These are phyloP conservation scores for Leishmania martiniquensis DNA, from an alignment of 208 protist species.

Conservation along the genomic window DNA sequence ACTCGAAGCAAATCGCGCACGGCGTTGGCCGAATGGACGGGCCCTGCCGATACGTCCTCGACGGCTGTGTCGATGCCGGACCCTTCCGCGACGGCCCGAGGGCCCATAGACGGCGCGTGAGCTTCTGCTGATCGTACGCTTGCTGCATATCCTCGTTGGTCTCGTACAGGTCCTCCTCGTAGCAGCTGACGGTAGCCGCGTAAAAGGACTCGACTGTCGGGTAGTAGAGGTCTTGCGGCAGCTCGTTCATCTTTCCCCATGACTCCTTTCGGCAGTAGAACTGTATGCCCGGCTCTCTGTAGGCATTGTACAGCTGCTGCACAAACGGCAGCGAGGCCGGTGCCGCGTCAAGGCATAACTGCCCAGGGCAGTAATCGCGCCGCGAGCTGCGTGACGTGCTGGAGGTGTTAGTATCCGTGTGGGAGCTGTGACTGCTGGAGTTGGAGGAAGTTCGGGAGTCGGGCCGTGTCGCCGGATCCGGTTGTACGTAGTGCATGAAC, in stretches of 20 bases:
- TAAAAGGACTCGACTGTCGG: conserved; percentile 46
- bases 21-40: conserved; percentile 33
- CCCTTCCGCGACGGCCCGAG: neutral
- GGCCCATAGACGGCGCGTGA: neutral
- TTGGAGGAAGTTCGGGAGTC: neutral
- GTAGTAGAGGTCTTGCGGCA: conserved; percentile 28
- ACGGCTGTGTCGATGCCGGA: neutral
- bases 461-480: neutral
- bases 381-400: neutral
- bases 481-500: conserved; percentile 11
- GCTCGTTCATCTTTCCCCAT: conserved; percentile 20
- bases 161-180: conserved; percentile 44
- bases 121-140: neutral
- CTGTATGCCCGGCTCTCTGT: conserved; percentile 37
- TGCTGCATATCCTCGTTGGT: conserved; percentile 43
- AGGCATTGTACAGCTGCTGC: conserved; percentile 45
- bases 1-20: conserved; percentile 48
- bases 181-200: conserved; percentile 34
- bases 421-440: neutral
- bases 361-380: neutral
- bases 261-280: conserved; percentile 43
- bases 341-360: neutral
- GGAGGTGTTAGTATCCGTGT: neutral
- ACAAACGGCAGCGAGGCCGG: conserved; percentile 35
- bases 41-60: neutral